phyloP scores from a whole-genome alignment of 257 asterid genomes.

The Solanum stenotomum region DNA sequence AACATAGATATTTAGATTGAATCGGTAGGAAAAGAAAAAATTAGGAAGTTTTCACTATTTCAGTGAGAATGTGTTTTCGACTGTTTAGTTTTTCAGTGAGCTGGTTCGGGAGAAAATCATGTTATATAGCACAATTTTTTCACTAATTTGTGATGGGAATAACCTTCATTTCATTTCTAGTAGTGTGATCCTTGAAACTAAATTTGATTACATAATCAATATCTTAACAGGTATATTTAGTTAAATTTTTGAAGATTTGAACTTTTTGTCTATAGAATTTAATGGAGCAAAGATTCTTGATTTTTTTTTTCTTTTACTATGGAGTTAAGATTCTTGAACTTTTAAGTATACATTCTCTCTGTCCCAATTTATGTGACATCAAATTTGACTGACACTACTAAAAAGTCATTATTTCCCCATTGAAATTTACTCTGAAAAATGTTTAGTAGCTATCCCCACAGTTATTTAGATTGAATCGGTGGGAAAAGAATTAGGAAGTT shows the following conservation, averaged over 20 bases:
- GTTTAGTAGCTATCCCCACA: background rate
- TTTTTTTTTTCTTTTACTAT: background rate
- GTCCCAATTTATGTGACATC: background rate
- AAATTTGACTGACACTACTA: background rate
- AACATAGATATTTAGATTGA: too few species aligned
- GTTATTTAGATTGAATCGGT: background rate
- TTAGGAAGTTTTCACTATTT: too few species aligned
- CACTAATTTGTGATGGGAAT: background rate
- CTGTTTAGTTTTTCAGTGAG: too few species aligned
- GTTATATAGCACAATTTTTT: too few species aligned
- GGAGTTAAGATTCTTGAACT: background rate
- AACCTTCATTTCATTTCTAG: background rate
- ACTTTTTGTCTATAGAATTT: background rate
- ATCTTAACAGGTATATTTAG: too few species aligned
- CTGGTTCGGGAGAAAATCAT: too few species aligned
- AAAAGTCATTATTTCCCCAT: background rate
- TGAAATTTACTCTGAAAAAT: too few species aligned
- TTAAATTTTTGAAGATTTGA: background rate
- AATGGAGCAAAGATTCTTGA: background rate
- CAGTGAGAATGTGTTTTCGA: background rate
- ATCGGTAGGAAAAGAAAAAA: background rate
- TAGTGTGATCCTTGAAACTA: background rate
- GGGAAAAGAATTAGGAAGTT: too few species aligned
- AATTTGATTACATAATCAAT: background rate
- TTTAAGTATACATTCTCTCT: background rate